A percentile compares a stretch with the other conserved stretches of the same genome.
phyloP scores from a whole-genome alignment of 1,284 basidiomycete species.

The Blastosporella zonata region DNA sequence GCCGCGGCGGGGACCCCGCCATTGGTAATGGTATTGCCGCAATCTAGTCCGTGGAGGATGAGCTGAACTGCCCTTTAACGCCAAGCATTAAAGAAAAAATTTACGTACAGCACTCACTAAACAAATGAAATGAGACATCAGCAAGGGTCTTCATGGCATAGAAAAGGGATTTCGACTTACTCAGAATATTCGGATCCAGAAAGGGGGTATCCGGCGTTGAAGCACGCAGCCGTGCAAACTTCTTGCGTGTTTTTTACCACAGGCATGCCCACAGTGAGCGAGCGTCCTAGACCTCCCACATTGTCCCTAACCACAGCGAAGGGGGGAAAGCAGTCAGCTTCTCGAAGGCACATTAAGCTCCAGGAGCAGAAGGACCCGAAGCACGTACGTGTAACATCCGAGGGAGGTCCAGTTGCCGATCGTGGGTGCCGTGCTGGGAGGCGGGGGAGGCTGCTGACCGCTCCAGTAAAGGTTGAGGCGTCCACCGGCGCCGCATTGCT shows the following conservation, averaged over 20 bases:
- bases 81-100: conserved; percentile 7
- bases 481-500: conserved; percentile 59
- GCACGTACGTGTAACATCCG: conserved; percentile 60
- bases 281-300: conserved; percentile 42
- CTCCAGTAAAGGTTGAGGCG: conserved; percentile 66
- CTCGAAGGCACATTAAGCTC: conserved; percentile 8
- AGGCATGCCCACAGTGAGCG: conserved; percentile 41
- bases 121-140: conserved; percentile 20
- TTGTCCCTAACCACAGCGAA: conserved; percentile 42
- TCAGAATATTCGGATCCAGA: conserved; percentile 53
- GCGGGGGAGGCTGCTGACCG: conserved; percentile 50
- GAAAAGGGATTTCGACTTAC: conserved; percentile 34
- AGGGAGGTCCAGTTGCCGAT: conserved; percentile 62
- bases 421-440: conserved; percentile 45
- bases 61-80: conserved; percentile 1
- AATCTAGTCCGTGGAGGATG: conserved; percentile 37
- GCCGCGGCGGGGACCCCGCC: conserved; percentile 44
- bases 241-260: conserved; percentile 52
- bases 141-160: background rate
- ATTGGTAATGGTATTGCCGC: conserved; percentile 45
- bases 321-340: conserved; percentile 10
- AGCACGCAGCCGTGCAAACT: conserved; percentile 60
- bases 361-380: conserved; percentile 8
- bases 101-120: conserved; percentile 44
- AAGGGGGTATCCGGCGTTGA: conserved; percentile 53